Base-by-base conservation (phyloP, 2,329 filamentous ascomycete species). In the Calycina marina region DNA sequence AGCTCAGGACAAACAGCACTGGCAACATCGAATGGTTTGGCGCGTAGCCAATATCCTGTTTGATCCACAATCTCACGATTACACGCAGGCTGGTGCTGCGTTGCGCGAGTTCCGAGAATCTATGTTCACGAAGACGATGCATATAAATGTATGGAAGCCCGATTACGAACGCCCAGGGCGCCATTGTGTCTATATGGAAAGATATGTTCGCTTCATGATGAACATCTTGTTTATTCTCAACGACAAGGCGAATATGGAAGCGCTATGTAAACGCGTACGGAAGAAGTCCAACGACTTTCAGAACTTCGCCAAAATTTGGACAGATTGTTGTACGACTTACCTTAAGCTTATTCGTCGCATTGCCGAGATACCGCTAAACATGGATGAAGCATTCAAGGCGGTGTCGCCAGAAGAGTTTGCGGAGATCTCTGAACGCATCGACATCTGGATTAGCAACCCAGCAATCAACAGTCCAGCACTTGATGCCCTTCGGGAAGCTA, bases 91-190 rank as follows among this genome's bases (percentile, higher is more conserved):
- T 8, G 65, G 66, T 2, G 68, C 59, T 17, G 76, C 76, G 4
- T 75, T 72, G 41, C 59, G 69, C 36, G 74, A 81, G 46, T 59
- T 82, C 29, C 72, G 69, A 3, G 69, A 76, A 41, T 72, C 78
- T 30, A 79, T 81, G 40, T 80, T 81, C 47, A 80, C 77, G 10
- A 82, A 81, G 52, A 80, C 75, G 0, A 79, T 80, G 67, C 67
- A 69, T 10, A 63, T 81, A 20, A 72, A 80, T 46, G 76, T 83
- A 4, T 83, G 77, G 77, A 75, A 73, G 40, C 77, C 77, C 0
- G 77, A 81, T 41, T 63, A 69, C 38, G 77, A 83, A 52, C 64
- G 77, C 14, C 65, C 75, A 3, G 77, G 77, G 0, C 60, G 77
- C 20, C 77, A 82, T 52, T 81, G 79, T 42, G 75, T 82, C 16